Conservation (phyloP, 192 early-diverging fungal species). For the Neocallimastix lanati region DNA sequence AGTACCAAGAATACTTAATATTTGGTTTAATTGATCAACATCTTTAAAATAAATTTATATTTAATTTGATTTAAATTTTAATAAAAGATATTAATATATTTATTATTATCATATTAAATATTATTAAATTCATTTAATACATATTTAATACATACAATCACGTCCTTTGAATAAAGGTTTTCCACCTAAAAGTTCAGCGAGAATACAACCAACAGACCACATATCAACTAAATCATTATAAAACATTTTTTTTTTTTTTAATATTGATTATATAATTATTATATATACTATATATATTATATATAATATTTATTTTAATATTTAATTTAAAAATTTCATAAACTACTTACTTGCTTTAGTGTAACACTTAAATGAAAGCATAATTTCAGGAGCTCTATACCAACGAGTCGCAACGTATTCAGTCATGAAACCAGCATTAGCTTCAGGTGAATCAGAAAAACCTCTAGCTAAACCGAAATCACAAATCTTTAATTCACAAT, state of each 20-base stretch:
- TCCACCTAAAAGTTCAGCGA: constrained; percentile 87
- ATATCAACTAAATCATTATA: constrained; percentile 68
- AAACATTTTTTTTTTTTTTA: no score
- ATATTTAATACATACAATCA: not conserved
- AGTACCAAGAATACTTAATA: constrained; percentile 81
- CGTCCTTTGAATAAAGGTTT: constrained; percentile 85
- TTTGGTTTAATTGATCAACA: constrained; percentile 98
- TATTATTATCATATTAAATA: constrained; percentile 1
- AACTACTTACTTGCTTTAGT: constrained; percentile 67
- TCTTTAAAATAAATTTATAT: constrained; percentile 34
- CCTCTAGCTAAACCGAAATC: constrained; percentile 92
- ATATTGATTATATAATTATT: no score
- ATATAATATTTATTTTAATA: no score
- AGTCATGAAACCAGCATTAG: no score
- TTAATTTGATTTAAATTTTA: no score
- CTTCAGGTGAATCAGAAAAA: constrained; percentile 53
- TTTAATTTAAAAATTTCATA: no score
- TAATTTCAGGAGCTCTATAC: constrained; percentile 91
- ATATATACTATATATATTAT: no score
- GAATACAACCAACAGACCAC: constrained; percentile 98
- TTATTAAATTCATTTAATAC: constrained; percentile 51
- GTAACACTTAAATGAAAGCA: constrained; percentile 93
- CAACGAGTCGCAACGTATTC: constrained; percentile 82
- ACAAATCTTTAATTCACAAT: constrained; percentile 91
- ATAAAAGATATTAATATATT: no score